These are phyloP conservation scores for Xenoacremonium recifei DNA, from an alignment of 2,329 filamentous ascomycete genomes.

Conservation along the genomic window DNA sequence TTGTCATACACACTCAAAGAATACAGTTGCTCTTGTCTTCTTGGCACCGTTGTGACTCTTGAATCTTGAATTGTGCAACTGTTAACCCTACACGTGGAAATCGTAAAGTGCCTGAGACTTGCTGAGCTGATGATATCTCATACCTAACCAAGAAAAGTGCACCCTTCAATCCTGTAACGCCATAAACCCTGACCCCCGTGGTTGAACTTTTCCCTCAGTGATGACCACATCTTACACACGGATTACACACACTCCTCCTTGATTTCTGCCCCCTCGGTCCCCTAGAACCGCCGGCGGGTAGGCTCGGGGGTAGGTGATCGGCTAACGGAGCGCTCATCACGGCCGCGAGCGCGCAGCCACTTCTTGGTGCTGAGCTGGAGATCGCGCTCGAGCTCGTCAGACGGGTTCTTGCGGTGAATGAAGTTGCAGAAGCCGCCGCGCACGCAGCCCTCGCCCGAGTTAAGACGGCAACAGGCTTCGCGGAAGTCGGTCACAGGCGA, in stretches of 20 bases:
- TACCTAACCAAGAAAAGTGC: too few species aligned
- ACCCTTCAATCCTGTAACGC: conserved; percentile 27
- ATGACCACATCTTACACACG: conserved; percentile 5
- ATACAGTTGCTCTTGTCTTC: too few species aligned
- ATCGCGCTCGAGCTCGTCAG: conserved; percentile 83
- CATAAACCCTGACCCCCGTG: conserved; percentile 17
- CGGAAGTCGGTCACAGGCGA: conserved; percentile 96
- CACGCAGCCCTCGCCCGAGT: conserved; percentile 92
- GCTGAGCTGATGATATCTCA: too few species aligned
- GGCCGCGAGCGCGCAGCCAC: conserved; percentile 83
- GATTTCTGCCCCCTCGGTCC: too few species aligned
- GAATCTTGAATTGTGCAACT: background rate
- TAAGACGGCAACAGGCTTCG: conserved; percentile 94
- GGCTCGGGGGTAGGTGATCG: conserved; percentile 87
- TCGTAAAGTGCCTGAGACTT: too few species aligned
- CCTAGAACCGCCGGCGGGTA: conserved; percentile 67
- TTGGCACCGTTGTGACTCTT: conserved; percentile 5
- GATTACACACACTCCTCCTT: conserved; percentile 12
- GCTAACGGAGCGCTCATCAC: conserved; percentile 78
- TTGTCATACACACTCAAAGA: conserved; percentile 8
- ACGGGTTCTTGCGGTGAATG: conserved; percentile 95
- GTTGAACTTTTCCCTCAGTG: conserved; percentile 4
- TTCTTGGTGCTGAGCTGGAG: conserved; percentile 90
- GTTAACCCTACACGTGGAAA: too few species aligned
- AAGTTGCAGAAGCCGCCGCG: conserved; percentile 98